Base-by-base conservation (phyloP, 2,329 filamentous ascomycete species). In the Cladophialophora exuberans region DNA sequence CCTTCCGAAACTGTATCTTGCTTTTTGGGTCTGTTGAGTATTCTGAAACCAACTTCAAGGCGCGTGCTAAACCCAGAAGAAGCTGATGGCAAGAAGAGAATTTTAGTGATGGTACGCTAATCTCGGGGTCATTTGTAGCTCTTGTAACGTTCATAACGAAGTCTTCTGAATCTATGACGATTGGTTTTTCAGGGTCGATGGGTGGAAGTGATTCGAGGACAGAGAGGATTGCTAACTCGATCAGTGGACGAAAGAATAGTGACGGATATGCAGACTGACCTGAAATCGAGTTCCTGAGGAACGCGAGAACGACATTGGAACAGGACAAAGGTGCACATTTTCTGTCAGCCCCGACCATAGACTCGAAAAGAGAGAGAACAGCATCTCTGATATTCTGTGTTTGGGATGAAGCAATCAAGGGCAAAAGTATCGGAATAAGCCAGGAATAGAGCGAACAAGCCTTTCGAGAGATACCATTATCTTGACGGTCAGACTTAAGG, bases 401-500 rank as follows among this genome's bases (percentile, higher is more conserved):
- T 23, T 52, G 41, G n/a, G 31, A 20, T 13, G 51, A 52, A 25
- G 52, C 71, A 41, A 77, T 69, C 33, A 84, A 62, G 28, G 74
- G 71, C 45, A 84, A 67, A 26, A 85, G 65, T 47, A 77, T 79
- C 13, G 81, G 74, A 33, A 81, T 68, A 26, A 86, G 69, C 77
- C 79, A 82, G 20, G 81, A 68, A 57, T 79, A 74, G 20, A 85
- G 71, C 4, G 78, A 80, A 3, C 76, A 76, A 28, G 73, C 69
- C 45, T 52, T 35, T 17, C 49, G 38, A 41, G 47, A 6, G 3
- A 26, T 26, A 18, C 28, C 50, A 28, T 31, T 50, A 30, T 47
- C 44, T 36, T 52, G 47, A 26, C 52, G 26, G 83, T 80, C 61
- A 82, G 76, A 88, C 33, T 81, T 67, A 79, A 86, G 88, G 36